Evolutionary conservation across 2,329 filamentous ascomycete species (phyloP), one percentile per base, ranked within the genome.

Genomic region (Plectosphaerella sp.): DNA sequence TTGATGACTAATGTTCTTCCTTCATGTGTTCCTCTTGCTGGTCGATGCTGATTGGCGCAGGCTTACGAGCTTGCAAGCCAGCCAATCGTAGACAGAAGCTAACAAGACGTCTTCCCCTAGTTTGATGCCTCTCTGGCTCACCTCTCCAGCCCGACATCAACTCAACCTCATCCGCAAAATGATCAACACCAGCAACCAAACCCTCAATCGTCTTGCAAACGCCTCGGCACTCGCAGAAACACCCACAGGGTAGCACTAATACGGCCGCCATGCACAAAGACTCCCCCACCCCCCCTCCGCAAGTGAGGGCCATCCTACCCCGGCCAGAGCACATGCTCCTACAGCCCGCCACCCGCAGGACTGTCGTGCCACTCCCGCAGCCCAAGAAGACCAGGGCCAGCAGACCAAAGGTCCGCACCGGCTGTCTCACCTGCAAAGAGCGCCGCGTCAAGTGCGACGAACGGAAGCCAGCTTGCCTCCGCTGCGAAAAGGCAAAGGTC

Each of bases 401-500:
- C 47, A 52, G n/a, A 7, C 53, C 53, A 1, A 58, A 58, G 20
- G 55, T 56, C 18, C 48, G 53, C 4, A 56, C 57, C 3, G 57
- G 57, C 15, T 59, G 58, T 43, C 45, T 57, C 22, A 59, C 57
- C 24, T 59, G 57, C 54, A 63, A 65, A 53, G 49, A 52, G 37
- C 59, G 64, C 15, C 58, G 63, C 20, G 62, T 66, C 47, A 67
- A 67, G 54, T 67, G 65, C 52, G 62, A 63, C 47, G 62, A 67
- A 52, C 53, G 54, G 15, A 62, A 58, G 37, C 64, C 64, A 15
- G 52, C 52, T 16, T 63, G 61, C 50, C n/a, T 14, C 41, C 56
- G 56, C 18, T 59, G 57, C 36, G 48, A 48, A 10, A 57, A 53
- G 25, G 50, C 52, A 7, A 49, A 57, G 16, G 24, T 57, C 8